phyloP scores from a whole-genome alignment of 305 asterid genomes.

The Fraxinus floribunda region DNA sequence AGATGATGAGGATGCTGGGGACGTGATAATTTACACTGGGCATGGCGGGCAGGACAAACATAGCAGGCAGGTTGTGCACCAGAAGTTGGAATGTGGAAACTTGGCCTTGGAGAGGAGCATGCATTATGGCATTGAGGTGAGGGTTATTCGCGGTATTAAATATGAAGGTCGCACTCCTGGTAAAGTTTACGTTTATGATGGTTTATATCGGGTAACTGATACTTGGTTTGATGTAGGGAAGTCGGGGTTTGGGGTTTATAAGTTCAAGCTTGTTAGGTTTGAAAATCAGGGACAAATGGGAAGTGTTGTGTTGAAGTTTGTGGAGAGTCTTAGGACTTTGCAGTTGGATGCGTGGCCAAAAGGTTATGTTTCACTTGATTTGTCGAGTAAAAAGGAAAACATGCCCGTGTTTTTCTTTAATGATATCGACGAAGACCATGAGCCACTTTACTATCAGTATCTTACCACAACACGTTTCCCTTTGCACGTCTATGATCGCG shows the following conservation, averaged over 20 bases:
- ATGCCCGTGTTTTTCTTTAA: conserved; percentile 43
- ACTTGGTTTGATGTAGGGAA: conserved; percentile 52
- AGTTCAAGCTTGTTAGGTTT: conserved; percentile 45
- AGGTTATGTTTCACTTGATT: conserved; percentile 46
- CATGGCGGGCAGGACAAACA: conserved; percentile 58
- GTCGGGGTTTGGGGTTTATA: conserved; percentile 53
- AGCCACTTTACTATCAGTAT: conserved; percentile 38
- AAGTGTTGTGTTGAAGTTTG: conserved; percentile 36
- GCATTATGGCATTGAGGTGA: conserved; percentile 54
- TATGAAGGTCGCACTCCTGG: conserved; percentile 31
- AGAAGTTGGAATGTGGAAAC: conserved; percentile 54
- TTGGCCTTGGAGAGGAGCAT: conserved; percentile 55
- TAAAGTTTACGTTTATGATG: conserved; percentile 35
- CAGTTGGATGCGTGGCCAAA: conserved; percentile 39
- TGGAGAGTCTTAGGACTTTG: conserved; percentile 33
- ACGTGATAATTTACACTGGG: conserved; percentile 50
- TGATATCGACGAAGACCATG: conserved; percentile 25
- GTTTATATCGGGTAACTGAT: conserved; percentile 40
- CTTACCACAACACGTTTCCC: conserved; percentile 29
- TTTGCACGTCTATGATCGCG: conserved; percentile 21
- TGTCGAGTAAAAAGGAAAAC: conserved; percentile 42
- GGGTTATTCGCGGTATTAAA: conserved; percentile 38
- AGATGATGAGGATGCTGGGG: conserved; percentile 54
- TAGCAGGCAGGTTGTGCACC: conserved; percentile 39
- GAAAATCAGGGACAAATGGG: conserved; percentile 52